These are phyloP conservation scores for Akebia trifoliata DNA, from an alignment of 164 flowering plant species.

Conservation along the genomic window DNA sequence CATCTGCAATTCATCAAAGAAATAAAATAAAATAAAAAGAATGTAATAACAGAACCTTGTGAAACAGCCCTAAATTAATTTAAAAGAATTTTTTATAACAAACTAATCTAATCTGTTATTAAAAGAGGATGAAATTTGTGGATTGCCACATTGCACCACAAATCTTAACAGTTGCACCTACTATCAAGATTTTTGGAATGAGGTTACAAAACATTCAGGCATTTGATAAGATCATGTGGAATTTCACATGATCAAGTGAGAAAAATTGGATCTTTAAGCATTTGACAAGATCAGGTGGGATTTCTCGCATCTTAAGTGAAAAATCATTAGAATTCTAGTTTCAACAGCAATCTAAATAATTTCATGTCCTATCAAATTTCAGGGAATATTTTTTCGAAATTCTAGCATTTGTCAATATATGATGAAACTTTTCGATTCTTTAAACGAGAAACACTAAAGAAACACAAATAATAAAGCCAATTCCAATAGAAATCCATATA, in stretches of 20 bases:
- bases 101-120: not conserved
- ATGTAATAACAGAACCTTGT: not conserved
- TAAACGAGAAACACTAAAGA: too few species aligned
- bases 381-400: too few species aligned
- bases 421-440: too few species aligned
- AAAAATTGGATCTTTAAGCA: not conserved
- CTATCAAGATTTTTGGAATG: not conserved
- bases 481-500: too few species aligned
- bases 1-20: slow-evolving; percentile 36
- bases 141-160: not conserved
- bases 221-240: not conserved
- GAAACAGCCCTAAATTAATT: not conserved
- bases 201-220: not conserved
- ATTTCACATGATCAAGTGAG: not conserved
- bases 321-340: too few species aligned
- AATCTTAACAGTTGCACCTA: not conserved
- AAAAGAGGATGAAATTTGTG: not conserved
- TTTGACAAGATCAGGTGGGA: not conserved
- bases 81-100: not conserved
- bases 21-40: not conserved
- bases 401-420: too few species aligned
- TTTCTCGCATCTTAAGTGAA: too few species aligned
- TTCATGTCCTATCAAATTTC: too few species aligned
- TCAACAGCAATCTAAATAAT: too few species aligned
- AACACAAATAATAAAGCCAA: too few species aligned